Percentiles rank a stretch among this genome's conserved stretches.
phyloP scores from a whole-genome alignment of 2,329 filamentous ascomycete species.

The Grosmannia penicillata region DNA sequence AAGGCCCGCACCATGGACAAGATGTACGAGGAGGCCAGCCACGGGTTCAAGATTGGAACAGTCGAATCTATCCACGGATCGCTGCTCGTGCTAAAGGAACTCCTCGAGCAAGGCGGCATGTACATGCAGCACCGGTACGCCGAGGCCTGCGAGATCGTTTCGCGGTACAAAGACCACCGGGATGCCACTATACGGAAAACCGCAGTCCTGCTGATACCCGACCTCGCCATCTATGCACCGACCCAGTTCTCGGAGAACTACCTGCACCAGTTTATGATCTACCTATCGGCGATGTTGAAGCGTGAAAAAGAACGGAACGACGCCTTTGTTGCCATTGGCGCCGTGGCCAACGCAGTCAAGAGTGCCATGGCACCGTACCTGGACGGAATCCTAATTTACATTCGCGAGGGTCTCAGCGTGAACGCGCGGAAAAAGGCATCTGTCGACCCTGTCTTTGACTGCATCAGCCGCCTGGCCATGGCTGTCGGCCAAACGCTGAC shows the following conservation, averaged over 20 bases:
- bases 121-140: conserved; percentile 96
- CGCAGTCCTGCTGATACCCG: conserved; percentile 80
- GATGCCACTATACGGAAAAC: conserved; percentile 80
- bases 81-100: conserved; percentile 78
- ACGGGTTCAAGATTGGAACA: conserved; percentile 64
- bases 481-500: conserved; percentile 92
- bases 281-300: conserved; percentile 84
- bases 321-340: conserved; percentile 89
- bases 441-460: conserved; percentile 81
- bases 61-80: conserved; percentile 91
- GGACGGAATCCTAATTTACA: conserved; percentile 84
- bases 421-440: conserved; percentile 54
- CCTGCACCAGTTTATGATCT: conserved; percentile 93
- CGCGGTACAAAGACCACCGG: conserved; percentile 83
- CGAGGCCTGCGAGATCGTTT: conserved; percentile 83
- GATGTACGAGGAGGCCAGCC: conserved; percentile 74
- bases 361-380: conserved; percentile 91
- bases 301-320: conserved; percentile 89
- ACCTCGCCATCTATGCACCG: conserved; percentile 83
- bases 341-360: conserved; percentile 90
- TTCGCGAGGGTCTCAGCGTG: conserved; percentile 75
- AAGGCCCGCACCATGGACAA: conserved; percentile 79
- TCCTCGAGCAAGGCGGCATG: conserved; percentile 92
- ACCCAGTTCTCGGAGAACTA: conserved; percentile 78
- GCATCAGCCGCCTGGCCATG: conserved; percentile 89